Evolutionary conservation across 768 basidiomycete species (phyloP), one percentile per base, ranked within the genome.

Genomic region (Boletus reticuloceps): DNA sequence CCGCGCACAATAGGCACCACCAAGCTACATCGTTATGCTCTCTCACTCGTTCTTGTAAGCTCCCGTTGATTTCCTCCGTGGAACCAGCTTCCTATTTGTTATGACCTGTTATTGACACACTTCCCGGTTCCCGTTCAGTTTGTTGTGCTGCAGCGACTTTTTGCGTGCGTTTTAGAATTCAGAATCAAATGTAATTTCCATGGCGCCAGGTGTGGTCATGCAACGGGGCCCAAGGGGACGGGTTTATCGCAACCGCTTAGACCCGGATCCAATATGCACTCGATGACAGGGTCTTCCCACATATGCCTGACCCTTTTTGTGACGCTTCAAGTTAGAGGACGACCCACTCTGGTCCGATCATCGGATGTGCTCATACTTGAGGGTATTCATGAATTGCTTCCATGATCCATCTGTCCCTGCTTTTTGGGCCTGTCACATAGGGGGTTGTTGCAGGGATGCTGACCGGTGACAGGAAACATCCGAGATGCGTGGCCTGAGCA

Each of bases 11-110:
- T 42, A 54, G 56, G 58, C 51, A 60, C 47, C 56, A 41, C 54
- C 51, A 58, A 57, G 56, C 58, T 61, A 60, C 37, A 67, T 65
- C 58, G 49, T 59, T 63, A 65, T 67, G 63, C 65, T 60, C 41
- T 58, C 55, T 49, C 64, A 19, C 56, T 66, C 67, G 53, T 69
- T 70, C 48, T 58, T 41, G 51, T 55, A 62, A 48, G 41, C 37
- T 43, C 52, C 55, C 38, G 39, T 55, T 40, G 62, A 48, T 51
- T 55, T 55, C 22, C 52, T 57, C 47, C 46, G 53, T 51, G 54
- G 52, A 56, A 61, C 47, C 53, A 20, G 37, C 39, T 46, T 59
- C 19, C 47, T 49, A 61, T 46, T 51, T 61, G 39, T 64, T 53
- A 69, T 43, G 62, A 65, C 58, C 42, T 51, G 58, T 63, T 50